These are phyloP conservation scores for Fraxinus pennsylvanica DNA, from an alignment of 257 asterid genomes.

Conservation along the genomic window DNA sequence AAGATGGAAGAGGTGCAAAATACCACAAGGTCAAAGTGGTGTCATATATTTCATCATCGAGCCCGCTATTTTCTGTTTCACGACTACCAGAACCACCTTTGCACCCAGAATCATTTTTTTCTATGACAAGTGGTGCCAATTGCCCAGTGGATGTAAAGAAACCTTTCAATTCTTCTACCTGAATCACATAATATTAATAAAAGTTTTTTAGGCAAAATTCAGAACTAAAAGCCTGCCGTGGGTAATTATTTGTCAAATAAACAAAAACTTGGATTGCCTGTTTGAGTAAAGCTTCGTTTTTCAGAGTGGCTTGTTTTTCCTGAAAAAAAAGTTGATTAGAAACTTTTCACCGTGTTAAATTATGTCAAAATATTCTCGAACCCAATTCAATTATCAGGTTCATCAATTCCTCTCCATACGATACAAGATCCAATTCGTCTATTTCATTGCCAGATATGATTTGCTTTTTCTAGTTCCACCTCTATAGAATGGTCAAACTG, in stretches of 20 bases:
- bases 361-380: neutral
- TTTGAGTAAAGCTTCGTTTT: neutral
- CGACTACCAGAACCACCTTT: constrained; percentile 19
- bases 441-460: neutral
- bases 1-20: neutral
- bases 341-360: neutral
- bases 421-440: neutral
- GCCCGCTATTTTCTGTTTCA: neutral
- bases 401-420: neutral
- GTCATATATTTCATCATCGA: neutral
- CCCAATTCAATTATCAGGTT: neutral
- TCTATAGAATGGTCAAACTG: neutral
- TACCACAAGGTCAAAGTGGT: neutral
- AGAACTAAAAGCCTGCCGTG: neutral
- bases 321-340: neutral
- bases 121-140: neutral
- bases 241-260: neutral
- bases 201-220: neutral
- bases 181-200: neutral
- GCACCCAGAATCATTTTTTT: no score
- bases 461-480: neutral
- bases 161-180: neutral
- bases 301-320: neutral
- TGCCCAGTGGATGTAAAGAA: neutral
- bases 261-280: neutral